phyloP scores from a whole-genome alignment of 2,329 filamentous ascomycete species.

The Eutypella sp. region DNA sequence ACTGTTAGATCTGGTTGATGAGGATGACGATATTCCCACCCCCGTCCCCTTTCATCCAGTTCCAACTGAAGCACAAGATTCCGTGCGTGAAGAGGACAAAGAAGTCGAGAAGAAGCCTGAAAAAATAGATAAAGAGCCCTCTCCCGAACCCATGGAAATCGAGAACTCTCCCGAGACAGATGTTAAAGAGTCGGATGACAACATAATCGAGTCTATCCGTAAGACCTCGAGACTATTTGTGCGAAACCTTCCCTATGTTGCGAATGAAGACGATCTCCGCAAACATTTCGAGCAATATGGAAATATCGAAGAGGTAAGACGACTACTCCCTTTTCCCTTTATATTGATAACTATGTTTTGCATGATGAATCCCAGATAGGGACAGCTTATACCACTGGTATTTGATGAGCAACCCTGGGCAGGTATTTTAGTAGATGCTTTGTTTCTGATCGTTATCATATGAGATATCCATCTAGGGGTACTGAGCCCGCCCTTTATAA shows the following conservation, averaged over 20 bases:
- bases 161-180: slow-evolving; percentile 18
- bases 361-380: slow-evolving; percentile 99
- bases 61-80: slow-evolving; percentile 9
- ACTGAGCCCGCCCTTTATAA: background rate
- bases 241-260: slow-evolving; percentile 79
- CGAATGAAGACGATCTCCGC: slow-evolving; percentile 71
- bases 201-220: slow-evolving; percentile 56
- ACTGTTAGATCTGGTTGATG: slow-evolving; percentile 77
- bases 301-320: slow-evolving; percentile 81
- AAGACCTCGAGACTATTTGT: slow-evolving; percentile 78
- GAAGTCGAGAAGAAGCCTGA: slow-evolving; percentile 13
- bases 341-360: slow-evolving; percentile 29
- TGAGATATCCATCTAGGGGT: slow-evolving; percentile 7
- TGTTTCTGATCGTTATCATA: slow-evolving; percentile 66
- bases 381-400: slow-evolving; percentile 95
- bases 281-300: slow-evolving; percentile 69
- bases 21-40: slow-evolving; percentile 47
- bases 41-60: slow-evolving; percentile 12
- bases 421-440: slow-evolving; percentile 99
- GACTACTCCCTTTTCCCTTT: slow-evolving; percentile 15
- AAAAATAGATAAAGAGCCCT: slow-evolving; percentile 3
- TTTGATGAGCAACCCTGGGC: slow-evolving; percentile 83
- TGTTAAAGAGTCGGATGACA: slow-evolving; percentile 35
- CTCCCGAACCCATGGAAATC: background rate
- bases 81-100: slow-evolving; percentile 7